Evolutionary conservation across 345 rosid genomes (phyloP).

Genomic region (rapeseed (Brassica napus)): DNA sequence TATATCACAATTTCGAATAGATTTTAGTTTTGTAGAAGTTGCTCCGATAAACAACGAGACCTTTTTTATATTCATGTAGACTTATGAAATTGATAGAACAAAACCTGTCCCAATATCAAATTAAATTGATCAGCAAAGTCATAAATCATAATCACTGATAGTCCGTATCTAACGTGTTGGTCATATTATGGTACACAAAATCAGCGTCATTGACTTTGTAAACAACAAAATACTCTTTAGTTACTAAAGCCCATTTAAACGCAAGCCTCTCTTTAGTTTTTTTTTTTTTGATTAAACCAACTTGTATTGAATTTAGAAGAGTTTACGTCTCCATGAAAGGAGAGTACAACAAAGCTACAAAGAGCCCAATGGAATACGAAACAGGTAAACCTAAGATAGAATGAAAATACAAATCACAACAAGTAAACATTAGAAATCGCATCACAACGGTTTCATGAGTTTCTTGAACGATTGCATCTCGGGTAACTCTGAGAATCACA

Average conservation of each 20-base stretch:
- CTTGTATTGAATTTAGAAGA: too few species aligned
- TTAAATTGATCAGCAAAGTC: background rate
- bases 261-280: too few species aligned
- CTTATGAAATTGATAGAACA: background rate
- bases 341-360: too few species aligned
- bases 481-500: too few species aligned
- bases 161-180: background rate
- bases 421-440: too few species aligned
- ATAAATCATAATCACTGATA: background rate
- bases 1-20: background rate
- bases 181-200: background rate
- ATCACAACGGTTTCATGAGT: too few species aligned
- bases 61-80: background rate
- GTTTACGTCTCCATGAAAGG: too few species aligned
- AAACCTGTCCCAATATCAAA: background rate
- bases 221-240: background rate
- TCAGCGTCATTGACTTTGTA: background rate
- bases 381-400: too few species aligned
- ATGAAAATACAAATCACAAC: too few species aligned
- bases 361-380: too few species aligned
- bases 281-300: too few species aligned
- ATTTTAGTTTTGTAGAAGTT: slow-evolving; percentile 1
- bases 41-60: background rate
- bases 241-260: slow-evolving; percentile 10
- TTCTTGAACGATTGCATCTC: too few species aligned